These are phyloP conservation scores for Rhipidocladum racemiflorum DNA, from an alignment of 176 grass and related monocot genomes.

Conservation along the genomic window DNA sequence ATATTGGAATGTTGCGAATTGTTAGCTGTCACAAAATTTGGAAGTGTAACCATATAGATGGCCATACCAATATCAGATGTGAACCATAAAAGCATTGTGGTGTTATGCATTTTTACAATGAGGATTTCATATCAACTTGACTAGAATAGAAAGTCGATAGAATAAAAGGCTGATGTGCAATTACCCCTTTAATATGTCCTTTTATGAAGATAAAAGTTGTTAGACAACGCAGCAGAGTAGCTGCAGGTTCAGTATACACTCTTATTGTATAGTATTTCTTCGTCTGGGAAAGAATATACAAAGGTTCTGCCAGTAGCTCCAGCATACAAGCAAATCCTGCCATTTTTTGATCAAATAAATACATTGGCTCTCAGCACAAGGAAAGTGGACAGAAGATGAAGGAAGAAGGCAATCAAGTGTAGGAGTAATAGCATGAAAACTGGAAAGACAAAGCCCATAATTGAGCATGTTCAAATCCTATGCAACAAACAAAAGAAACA, in stretches of 20 bases:
- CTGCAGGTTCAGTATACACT: conserved; percentile 72
- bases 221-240: conserved; percentile 72
- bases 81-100: not conserved
- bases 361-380: conserved; percentile 24
- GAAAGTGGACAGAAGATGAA: not conserved
- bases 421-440: conserved; percentile 1
- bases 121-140: not conserved
- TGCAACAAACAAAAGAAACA: not conserved
- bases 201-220: conserved; percentile 79
- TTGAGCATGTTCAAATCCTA: conserved; percentile 1
- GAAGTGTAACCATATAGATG: not conserved
- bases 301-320: conserved; percentile 88
- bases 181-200: conserved; percentile 67
- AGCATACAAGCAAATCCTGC: conserved; percentile 92
- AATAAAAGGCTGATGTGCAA: conserved; percentile 22
- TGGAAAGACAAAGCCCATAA: not conserved
- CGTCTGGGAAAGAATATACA: conserved; percentile 94
- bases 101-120: not conserved
- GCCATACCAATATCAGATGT: not conserved
- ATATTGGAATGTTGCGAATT: not conserved
- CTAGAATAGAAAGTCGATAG: not conserved
- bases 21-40: not conserved
- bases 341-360: conserved; percentile 36
- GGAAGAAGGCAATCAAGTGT: not conserved
- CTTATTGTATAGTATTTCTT: conserved; percentile 81